Base-by-base conservation (phyloP, 2,329 filamentous ascomycete species). In the Colletotrichum viniferum region DNA sequence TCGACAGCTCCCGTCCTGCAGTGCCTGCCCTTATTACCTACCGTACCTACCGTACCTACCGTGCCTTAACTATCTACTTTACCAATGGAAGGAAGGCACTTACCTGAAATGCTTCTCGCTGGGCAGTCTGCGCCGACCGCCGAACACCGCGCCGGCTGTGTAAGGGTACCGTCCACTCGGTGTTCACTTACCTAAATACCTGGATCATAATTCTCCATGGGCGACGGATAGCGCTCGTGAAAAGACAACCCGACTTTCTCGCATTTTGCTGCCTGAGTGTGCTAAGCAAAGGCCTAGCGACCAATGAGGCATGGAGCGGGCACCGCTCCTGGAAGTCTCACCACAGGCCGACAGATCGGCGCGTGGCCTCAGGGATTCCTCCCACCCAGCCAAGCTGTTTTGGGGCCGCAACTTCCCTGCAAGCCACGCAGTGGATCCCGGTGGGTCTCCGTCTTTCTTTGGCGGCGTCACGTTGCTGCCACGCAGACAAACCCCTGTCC, bases 351-450 rank as follows among this genome's bases (percentile, higher is more conserved):
- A 68, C 64, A 65, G 77, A 77, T 77, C 71, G 75, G 77, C 77
- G 77, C 77, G 71, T 77, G 77, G 77, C 75, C 70, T 75, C 77
- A 77, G 71, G 77, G 77, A 77, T 77, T 43, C 32, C 48, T 65
- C 64, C 69, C 71, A 70, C 71, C 43, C 24, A 67, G 68, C 69
- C 73, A 69, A 62, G 75, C 73, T 62, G 68, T 60, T 74, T 74
- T 73, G 55, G 69, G 70, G 16, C 74, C 61, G 65, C 71, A 34
- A 10, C 75, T 77, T 77, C 77, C 77, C 77, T 77, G 75, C 62
- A 71, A 76, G 76, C 77, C 77, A 77, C 61, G 77, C 75, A 71
- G 69, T 76, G 76, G 73, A 69, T 32, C 56, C 58, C 18, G 13
- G 32, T 70, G 61, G 62, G 24, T 21, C 67, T 14, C 48, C 73